Evolutionary conservation across 495 filamentous ascomycete species (phyloP), one percentile per base, ranked within the genome.

Genomic region (Hypoxylon lienhwacheense): DNA sequence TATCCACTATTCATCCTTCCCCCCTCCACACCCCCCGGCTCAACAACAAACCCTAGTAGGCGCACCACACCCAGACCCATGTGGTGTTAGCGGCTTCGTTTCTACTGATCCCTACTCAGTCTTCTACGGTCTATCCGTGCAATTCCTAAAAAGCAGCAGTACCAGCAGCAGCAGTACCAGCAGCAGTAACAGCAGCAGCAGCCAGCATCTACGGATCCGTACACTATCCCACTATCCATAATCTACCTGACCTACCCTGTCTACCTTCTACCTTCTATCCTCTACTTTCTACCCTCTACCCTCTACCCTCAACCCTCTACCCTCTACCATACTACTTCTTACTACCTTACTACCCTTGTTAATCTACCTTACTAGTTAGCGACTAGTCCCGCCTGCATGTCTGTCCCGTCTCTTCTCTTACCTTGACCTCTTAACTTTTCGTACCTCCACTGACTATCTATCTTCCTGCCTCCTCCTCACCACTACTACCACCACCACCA

Each of bases 361-460:
- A 58, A 61, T 51, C 51, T 61, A 61, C 58, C 58, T 61, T 56
- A 61, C 58, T 61, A 51, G 42, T 61, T 61, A 61, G 58, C 58
- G 52, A 46, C 52, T 61, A 56, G 58, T 61, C 52, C 58, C 58
- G 58, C 37, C 52, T 61, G 53, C 62, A 61, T 58, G 60, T 67
- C 65, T 65, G 62, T 67, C 55, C 60, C 52, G 55, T 53, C 51
- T 64, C 63, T 58, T 59, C 61, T 65, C 57, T 59, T 56, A 65
- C 58, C 61, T 64, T 59, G 58, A 66, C 67, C 61, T 59, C 56
- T 59, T 66, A 61, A 63, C 66, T 61, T 65, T 57, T 68, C 59
- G 61, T 53, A 63, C 62, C 68, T 74, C 66, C 61, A 66, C 68
- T 59, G 59, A 68, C 68, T 61, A 50, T 65, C 67, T 66, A 61